Base-by-base conservation (phyloP, 2,329 filamentous ascomycete genomes). In the Arthroderma uncinatum region DNA sequence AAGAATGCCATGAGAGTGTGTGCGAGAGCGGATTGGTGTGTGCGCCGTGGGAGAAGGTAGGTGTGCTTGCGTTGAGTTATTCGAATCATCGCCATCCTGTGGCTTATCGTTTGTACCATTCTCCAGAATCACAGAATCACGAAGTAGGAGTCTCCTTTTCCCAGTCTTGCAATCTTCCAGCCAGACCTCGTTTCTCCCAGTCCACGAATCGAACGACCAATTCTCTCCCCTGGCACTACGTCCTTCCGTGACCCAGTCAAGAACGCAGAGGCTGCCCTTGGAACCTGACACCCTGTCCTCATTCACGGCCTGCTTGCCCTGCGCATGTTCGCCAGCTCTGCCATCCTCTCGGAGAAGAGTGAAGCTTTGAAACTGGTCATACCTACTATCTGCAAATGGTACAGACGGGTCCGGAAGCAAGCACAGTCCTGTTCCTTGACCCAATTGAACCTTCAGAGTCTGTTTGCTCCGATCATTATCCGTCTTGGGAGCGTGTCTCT, bases 241-340 rank as follows among this genome's bases (percentile, higher is more conserved):
- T 6, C 93, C 93, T 66, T 92, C 87, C 1, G 85, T 94, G 5
- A 97, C 90, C 93, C 93, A 98, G 71, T 98, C 93, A 48, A 95
- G 76, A 1, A 95, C 79, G 67, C 90, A 94, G 12, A 97, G 73
- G 40, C 85, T 64, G 77, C 81, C 71, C 23, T 16, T 57, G 23
- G 25, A 36, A 4, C 34, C 30, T 14, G 44, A 14, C 28, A 28
- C 25, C 2, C 14, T 25, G 19, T 56, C 54, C 14, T 44, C n/a
- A 44, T 25, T 34, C 8, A 28, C 23, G 16, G 16, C 30, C 8
- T 34, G 12, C 47, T 58, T 53, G 5, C 54, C 56, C 25, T 14
- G 44, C 12, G 10, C 5, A n/a, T n/a, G n/a, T n/a, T n/a, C n/a
- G n/a, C n/a, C n/a, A n/a, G n/a, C n/a, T n/a, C n/a, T n/a, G 14